Conservation (phyloP, 1,284 basidiomycete genomes). For the Trametes pubescens region DNA sequence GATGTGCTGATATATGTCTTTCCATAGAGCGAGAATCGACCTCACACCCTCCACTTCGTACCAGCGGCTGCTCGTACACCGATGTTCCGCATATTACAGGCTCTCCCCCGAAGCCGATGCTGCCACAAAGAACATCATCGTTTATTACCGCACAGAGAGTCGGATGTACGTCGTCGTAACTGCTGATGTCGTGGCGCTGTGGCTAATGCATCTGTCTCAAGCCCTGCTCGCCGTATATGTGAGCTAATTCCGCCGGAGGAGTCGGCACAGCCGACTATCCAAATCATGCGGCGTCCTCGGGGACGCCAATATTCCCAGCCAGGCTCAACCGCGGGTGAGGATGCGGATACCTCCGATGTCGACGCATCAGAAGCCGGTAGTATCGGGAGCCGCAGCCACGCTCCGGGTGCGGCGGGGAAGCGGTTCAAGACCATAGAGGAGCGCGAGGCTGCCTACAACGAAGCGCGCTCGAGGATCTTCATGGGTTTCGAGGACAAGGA, state of each 20-base stretch:
- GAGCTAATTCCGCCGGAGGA: slow-evolving; percentile 83
- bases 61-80: slow-evolving; percentile 82
- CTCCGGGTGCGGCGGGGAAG: slow-evolving; percentile 64
- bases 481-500: slow-evolving; percentile 81
- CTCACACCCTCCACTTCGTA: slow-evolving; percentile 75
- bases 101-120: slow-evolving; percentile 72
- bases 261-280: slow-evolving; percentile 73
- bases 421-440: slow-evolving; percentile 80
- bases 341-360: slow-evolving; percentile 75
- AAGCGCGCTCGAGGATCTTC: slow-evolving; percentile 84
- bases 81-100: slow-evolving; percentile 82
- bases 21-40: slow-evolving; percentile 63
- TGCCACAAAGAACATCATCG: slow-evolving; percentile 65
- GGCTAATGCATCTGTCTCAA: slow-evolving; percentile 40
- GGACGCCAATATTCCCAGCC: slow-evolving; percentile 59
- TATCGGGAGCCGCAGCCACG: slow-evolving; percentile 68
- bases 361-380: slow-evolving; percentile 84
- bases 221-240: slow-evolving; percentile 70
- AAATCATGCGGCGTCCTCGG: slow-evolving; percentile 77
- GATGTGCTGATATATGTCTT: slow-evolving; percentile 29
- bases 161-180: slow-evolving; percentile 64
- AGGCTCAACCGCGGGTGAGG: slow-evolving; percentile 74
- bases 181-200: slow-evolving; percentile 1
- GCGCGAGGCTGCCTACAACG: slow-evolving; percentile 84
- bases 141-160: slow-evolving; percentile 66